Conservation (phyloP, 257 asterid genomes). For the Penstemon eatonii region DNA sequence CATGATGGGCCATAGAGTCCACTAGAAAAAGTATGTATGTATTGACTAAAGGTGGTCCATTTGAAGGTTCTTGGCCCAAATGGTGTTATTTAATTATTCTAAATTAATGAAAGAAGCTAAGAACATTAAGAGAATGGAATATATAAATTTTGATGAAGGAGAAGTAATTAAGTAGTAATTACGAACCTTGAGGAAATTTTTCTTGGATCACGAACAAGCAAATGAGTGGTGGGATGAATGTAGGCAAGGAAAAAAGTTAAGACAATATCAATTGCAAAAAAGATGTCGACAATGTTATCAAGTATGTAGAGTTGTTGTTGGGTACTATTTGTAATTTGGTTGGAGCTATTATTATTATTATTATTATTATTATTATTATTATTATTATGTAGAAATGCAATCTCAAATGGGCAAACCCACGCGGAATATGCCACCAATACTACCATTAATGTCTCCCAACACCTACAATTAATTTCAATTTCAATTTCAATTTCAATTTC, state of each 20-base stretch:
- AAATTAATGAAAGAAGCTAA: too few species aligned
- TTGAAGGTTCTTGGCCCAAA: not conserved
- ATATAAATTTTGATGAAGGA: too few species aligned
- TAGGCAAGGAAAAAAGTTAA: slow-evolving; percentile 84
- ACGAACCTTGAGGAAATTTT: slow-evolving; percentile 68
- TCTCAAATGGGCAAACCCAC: slow-evolving; percentile 85
- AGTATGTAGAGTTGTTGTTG: slow-evolving; percentile 38
- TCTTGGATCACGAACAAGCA: slow-evolving; percentile 50
- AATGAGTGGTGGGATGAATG: slow-evolving; percentile 69
- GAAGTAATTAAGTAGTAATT: too few species aligned
- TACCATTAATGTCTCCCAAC: slow-evolving; percentile 89
- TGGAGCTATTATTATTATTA: too few species aligned
- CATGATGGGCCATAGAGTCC: too few species aligned
- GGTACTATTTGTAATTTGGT: slow-evolving; percentile 12
- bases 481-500: not conserved
- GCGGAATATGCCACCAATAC: slow-evolving; percentile 70
- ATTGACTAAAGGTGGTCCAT: slow-evolving; percentile 15
- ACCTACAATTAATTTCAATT: slow-evolving; percentile 40
- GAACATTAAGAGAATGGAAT: too few species aligned
- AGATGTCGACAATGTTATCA: slow-evolving; percentile 62
- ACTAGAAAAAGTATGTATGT: not conserved
- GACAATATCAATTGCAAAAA: slow-evolving; percentile 66
- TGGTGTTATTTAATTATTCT: too few species aligned
- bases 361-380: too few species aligned
- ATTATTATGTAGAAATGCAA: slow-evolving; percentile 62